Percentiles rank a stretch among this genome's conserved stretches.
phyloP scores from a whole-genome alignment of 495 filamentous ascomycete genomes.

The Penicillium soppii region DNA sequence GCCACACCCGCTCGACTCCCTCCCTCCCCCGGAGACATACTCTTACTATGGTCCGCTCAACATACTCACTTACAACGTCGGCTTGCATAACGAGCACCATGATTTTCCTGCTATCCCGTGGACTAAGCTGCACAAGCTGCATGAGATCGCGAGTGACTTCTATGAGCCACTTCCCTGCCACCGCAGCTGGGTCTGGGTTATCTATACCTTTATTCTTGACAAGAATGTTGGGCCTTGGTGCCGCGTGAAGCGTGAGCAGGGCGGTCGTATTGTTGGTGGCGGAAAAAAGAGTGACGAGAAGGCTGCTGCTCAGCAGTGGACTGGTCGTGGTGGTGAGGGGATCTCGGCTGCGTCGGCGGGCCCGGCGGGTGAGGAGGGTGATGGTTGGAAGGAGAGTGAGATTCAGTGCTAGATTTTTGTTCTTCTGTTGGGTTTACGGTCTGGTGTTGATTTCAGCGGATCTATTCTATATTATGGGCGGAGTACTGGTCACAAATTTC shows the following conservation, averaged over 20 bases:
- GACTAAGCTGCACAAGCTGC: constrained; percentile 74
- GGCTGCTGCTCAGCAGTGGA: constrained; percentile 10
- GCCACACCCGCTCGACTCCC: constrained; percentile 41
- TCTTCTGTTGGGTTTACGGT: neutral
- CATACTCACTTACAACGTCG: constrained; percentile 92
- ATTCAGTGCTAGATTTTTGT: constrained; percentile 36
- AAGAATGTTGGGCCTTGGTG: constrained; percentile 84
- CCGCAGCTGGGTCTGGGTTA: constrained; percentile 85
- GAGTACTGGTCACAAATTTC: too few species aligned
- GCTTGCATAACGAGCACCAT: constrained; percentile 97
- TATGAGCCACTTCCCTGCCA: constrained; percentile 87
- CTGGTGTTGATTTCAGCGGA: constrained; percentile 1
- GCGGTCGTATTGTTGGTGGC: constrained; percentile 65
- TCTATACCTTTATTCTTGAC: constrained; percentile 94
- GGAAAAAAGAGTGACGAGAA: constrained; percentile 12
- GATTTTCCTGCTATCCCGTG: constrained; percentile 97
- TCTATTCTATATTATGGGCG: neutral
- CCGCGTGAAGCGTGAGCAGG: constrained; percentile 87
- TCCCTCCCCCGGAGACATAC: constrained; percentile 87
- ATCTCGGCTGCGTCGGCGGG: constrained; percentile 42
- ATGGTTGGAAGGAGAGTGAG: constrained; percentile 54
- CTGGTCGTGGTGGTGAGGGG: constrained; percentile 44
- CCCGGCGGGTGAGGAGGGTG: constrained; percentile 36
- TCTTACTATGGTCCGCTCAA: constrained; percentile 96
- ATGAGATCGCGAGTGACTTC: constrained; percentile 85